A percentile compares a stretch with the other conserved stretches of the same genome.
These are phyloP conservation scores for Vanilla planifolia DNA, from an alignment of 106 monocot species.

Conservation along the genomic window DNA sequence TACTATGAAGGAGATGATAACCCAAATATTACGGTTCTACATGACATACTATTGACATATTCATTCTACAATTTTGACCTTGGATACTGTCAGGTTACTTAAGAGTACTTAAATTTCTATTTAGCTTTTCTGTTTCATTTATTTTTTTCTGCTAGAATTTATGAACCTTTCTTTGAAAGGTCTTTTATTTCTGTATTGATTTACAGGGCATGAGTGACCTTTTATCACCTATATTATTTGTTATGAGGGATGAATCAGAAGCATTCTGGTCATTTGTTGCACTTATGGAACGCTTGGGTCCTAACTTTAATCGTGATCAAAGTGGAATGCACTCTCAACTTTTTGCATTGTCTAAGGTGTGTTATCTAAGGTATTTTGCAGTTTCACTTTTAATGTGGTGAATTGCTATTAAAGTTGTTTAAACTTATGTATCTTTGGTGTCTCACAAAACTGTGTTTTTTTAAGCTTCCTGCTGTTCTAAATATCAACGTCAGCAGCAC, in stretches of 20 bases:
- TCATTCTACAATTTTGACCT: conserved; percentile 99
- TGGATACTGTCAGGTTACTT: conserved; percentile 89
- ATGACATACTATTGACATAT: conserved; percentile 87
- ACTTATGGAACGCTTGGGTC: conserved; percentile 48
- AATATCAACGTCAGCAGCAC: too few species aligned
- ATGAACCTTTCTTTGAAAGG: not conserved
- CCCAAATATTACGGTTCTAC: conserved; percentile 61
- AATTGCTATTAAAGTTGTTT: too few species aligned
- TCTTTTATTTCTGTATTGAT: not conserved
- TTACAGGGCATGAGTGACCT: conserved; percentile 61
- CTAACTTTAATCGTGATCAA: conserved; percentile 58
- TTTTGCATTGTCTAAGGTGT: conserved; percentile 48
- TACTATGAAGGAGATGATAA: conserved; percentile 95
- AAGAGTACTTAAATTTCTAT: not conserved
- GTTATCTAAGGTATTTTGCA: too few species aligned
- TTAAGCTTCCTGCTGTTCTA: too few species aligned
- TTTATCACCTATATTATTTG: conserved; percentile 50
- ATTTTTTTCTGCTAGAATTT: not conserved
- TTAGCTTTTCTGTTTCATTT: not conserved
- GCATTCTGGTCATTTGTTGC: conserved; percentile 62
- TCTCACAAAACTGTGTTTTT: too few species aligned
- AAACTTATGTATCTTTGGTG: too few species aligned
- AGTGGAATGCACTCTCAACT: conserved; percentile 58
- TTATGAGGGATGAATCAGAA: conserved; percentile 48
- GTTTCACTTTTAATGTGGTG: too few species aligned